phyloP scores from a whole-genome alignment of 805 yeast species.

The Monosporozyma aerobia region DNA sequence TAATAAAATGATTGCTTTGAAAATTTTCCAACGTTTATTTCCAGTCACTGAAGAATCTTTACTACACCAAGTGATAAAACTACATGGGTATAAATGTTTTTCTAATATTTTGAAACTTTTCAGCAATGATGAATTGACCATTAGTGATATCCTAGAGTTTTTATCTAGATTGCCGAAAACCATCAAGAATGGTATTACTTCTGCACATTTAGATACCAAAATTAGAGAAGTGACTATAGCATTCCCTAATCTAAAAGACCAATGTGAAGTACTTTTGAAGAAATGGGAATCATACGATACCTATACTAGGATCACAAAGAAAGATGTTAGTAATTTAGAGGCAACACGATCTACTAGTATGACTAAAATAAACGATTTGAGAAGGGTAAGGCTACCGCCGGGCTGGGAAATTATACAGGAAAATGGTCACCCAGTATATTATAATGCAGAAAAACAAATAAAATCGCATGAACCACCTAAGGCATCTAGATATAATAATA shows the following conservation, averaged over 20 bases:
- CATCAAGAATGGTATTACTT: constrained; percentile 67
- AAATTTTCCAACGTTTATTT: constrained; percentile 56
- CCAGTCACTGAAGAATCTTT: constrained; percentile 36
- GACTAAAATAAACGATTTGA: constrained; percentile 21
- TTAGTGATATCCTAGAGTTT: constrained; percentile 44
- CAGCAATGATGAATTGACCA: constrained; percentile 30
- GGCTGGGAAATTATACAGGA: constrained; percentile 31
- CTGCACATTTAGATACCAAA: constrained; percentile 61
- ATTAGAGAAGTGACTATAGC: constrained; percentile 31
- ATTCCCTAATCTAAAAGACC: constrained; percentile 23
- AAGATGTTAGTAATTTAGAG: constrained; percentile 19
- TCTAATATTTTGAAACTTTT: constrained; percentile 45
- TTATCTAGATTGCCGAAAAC: constrained; percentile 59
- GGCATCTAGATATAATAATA: constrained; percentile 5
- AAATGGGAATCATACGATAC: constrained; percentile 70
- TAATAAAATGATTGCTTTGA: constrained; percentile 52
- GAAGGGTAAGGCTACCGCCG: constrained; percentile 27
- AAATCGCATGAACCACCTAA: constrained; percentile 27
- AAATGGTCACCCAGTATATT: constrained; percentile 28
- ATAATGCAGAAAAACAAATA: constrained; percentile 24
- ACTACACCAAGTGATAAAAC: constrained; percentile 52
- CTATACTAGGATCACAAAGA: constrained; percentile 80
- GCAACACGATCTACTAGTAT: constrained; percentile 1
- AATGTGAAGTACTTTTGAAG: constrained; percentile 35
- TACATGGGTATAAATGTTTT: constrained; percentile 82